Base-by-base conservation (phyloP, 331 rosid species). In the Erythrophleum ivorense region DNA sequence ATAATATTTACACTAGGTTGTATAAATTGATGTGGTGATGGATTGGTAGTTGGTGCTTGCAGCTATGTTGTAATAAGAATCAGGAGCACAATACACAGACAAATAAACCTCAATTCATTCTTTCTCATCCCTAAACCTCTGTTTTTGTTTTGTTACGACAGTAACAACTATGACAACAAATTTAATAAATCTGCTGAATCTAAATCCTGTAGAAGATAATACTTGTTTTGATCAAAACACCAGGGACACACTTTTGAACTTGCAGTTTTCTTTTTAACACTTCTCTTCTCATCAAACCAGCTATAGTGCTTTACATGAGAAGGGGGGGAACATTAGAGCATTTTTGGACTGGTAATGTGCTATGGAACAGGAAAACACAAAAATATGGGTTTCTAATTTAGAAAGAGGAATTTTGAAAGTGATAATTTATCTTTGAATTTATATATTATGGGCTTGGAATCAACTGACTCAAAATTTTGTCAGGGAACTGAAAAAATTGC, bases 401-500 rank as follows among this genome's bases (percentile, higher is more conserved):
- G 31, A 54, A 5, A 36, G 21, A n/a, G 50, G n/a, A 73, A 73
- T 40, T 18, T 55, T 73, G 5, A 43, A 36, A 54, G 15, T 18
- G 36, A 14, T 38, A 38, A 10, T 54, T 40, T 55, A 54, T 55
- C 48, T 55, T 36, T 14, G 8, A 41, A 21, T 58, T 40, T 76
- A 9, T 3, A 18, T 48, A n/a, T 24, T 18, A 2, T 64, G 64
- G 18, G 48, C 50, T 6, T 76, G 55, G 60, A 63, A 77, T 63
- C 54, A 45, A 53, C 55, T 80, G 65, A 48, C 72, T 74, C 13
- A 67, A n/a, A n/a, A 62, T 77, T 55, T 59, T 84, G 65, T 75
- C 89, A 95, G 99, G 99, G 99, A 78, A 97, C 98, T 53, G 88
- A 88, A 85, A 91, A 88, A 79, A 88, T 95, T 83, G 97, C 97